A percentile compares a stretch with the other conserved stretches of the same genome.
Conservation (phyloP, 768 basidiomycete species). For the Phlebiopsis gigantea region DNA sequence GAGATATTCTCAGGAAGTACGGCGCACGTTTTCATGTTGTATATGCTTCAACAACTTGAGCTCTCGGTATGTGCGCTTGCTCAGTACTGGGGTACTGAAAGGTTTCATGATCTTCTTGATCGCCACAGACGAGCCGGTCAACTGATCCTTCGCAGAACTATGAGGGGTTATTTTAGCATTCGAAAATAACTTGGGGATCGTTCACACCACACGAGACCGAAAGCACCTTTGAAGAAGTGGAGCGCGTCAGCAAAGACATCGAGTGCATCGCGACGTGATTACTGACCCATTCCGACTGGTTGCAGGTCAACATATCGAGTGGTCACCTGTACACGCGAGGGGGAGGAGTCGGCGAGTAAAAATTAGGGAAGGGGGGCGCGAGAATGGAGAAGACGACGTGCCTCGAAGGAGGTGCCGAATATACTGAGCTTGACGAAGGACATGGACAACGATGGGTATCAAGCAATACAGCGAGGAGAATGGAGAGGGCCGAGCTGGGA, state of each 20-base stretch:
- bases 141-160: constrained; percentile 92
- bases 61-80: constrained; percentile 96
- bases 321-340: constrained; percentile 62
- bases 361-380: constrained; percentile 8
- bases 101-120: constrained; percentile 99
- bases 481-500: constrained; percentile 5
- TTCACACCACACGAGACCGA: constrained; percentile 91
- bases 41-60: constrained; percentile 98
- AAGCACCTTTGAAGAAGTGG: constrained; percentile 58
- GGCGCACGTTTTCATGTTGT: constrained; percentile 91
- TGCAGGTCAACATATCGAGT: constrained; percentile 99
- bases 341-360: background rate
- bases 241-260: background rate
- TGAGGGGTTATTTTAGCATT: background rate
- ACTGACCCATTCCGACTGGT: constrained; percentile 96
- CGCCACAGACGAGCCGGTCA: constrained; percentile 89
- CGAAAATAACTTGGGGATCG: background rate
- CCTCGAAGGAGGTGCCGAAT: constrained; percentile 98
- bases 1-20: too few relatives aligned
- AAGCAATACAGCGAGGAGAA: background rate
- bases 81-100: constrained; percentile 96
- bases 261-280: constrained; percentile 1
- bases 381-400: constrained; percentile 24
- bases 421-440: constrained; percentile 98
- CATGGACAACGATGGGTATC: constrained; percentile 37